Evolutionary conservation across 768 basidiomycete species (phyloP), one percentile per base, ranked within the genome.

Genomic region (Serendipita indica): DNA sequence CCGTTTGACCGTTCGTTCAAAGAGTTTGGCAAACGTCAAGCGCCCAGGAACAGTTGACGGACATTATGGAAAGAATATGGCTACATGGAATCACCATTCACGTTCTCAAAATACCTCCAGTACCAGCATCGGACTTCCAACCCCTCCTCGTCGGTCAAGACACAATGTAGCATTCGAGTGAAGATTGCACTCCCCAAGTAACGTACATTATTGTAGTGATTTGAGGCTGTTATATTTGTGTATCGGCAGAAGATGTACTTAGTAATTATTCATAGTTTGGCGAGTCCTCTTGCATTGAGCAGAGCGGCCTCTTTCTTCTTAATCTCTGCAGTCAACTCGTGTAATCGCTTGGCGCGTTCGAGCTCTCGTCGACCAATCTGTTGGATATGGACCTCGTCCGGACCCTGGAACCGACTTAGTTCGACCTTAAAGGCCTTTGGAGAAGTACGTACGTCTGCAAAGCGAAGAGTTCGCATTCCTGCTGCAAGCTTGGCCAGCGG

Each of bases 291-390:
- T 33, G 57, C 57, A 22, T 57, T 57, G 33, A 62, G 59, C 39
- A 88, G 66, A 3, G 66, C 73, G n/a, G 70, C 73, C 67, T 89
- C 83, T 68, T 75, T 85, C 71, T 74, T 74, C 69, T 77, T 78
- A 43, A 77, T 66, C 60, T 79, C 81, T 12, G 72, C 72, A 3
- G 76, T 71, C 61, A 77, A 79, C 66, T 77, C 73, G 25, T 70
- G 75, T 2, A 96, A 71, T 12, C 62, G 75, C 0, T 79, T 78
- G 1, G 83, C 89, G 25, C 89, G 82, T 72, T 79, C 86, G 63
- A 97, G 74, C 71, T 97, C 94, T 43, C 83, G 75, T 66, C 85
- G 84, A 6, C 93, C 94, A 41, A 98, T 86, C 72, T 98, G 93
- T 69, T 93, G 90, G 57, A 96, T 84, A 71, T 98, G 93, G 2